phyloP scores from a whole-genome alignment of 768 basidiomycete species.

The Boletus sp. region DNA sequence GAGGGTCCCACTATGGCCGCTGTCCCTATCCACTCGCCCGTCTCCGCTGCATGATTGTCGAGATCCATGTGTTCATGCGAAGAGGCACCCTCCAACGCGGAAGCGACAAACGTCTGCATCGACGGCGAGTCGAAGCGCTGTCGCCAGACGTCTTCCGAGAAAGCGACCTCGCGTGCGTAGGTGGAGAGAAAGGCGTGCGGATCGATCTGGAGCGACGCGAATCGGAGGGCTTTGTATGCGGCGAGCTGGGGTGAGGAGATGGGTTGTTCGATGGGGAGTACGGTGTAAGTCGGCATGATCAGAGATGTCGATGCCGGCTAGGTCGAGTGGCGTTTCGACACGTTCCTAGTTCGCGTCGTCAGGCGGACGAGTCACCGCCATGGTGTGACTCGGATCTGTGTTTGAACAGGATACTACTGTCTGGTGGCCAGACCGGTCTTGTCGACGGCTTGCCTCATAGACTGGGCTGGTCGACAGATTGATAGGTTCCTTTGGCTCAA shows the following conservation, averaged over 20 bases:
- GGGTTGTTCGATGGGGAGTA: slow-evolving; percentile 15
- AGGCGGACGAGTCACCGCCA: background rate
- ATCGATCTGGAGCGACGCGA: slow-evolving; percentile 22
- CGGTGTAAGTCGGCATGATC: slow-evolving; percentile 7
- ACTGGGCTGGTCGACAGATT: too few relatives aligned
- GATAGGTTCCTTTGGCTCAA: too few relatives aligned
- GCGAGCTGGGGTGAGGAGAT: slow-evolving; percentile 24
- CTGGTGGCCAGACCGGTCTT: too few relatives aligned
- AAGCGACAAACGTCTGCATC: slow-evolving; percentile 16
- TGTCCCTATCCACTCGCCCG: slow-evolving; percentile 21
- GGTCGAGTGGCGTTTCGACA: background rate
- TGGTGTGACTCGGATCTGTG: background rate
- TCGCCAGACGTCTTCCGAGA: slow-evolving; percentile 22
- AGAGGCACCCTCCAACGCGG: background rate
- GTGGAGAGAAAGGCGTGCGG: slow-evolving; percentile 20
- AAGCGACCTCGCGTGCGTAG: slow-evolving; percentile 21
- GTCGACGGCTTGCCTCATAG: too few relatives aligned
- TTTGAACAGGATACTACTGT: background rate
- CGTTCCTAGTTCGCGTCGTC: background rate
- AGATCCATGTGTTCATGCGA: background rate
- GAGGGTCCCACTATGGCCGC: slow-evolving; percentile 16
- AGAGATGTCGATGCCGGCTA: background rate
- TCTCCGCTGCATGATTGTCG: background rate
- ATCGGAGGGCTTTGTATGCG: slow-evolving; percentile 19
- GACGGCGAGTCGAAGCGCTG: slow-evolving; percentile 14